Conservation (phyloP, 1,284 basidiomycete genomes). For the Calocybe gambosa region DNA sequence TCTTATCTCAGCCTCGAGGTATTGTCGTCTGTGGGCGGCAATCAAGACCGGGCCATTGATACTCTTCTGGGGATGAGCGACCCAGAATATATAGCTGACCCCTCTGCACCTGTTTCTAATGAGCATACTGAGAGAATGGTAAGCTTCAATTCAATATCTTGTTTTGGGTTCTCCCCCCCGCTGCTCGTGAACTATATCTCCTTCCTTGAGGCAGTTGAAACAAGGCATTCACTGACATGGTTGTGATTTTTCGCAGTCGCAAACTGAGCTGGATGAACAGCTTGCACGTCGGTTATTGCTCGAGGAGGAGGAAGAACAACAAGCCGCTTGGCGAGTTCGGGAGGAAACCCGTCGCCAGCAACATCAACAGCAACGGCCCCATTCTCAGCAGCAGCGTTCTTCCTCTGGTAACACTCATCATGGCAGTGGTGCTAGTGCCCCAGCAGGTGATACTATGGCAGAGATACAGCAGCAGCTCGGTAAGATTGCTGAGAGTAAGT, state of each 20-base stretch:
- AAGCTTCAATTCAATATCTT: no score
- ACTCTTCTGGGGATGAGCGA: constrained; percentile 75
- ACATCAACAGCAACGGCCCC: constrained; percentile 12
- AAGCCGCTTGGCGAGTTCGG: constrained; percentile 28
- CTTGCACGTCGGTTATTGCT: constrained; percentile 63
- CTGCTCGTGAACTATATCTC: no score
- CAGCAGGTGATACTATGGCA: constrained; percentile 43
- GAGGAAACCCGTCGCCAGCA: constrained; percentile 20
- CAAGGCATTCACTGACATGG: no score
- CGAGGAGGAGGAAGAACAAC: constrained; percentile 51
- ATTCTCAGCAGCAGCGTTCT: not conserved
- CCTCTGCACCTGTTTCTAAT: constrained; percentile 4
- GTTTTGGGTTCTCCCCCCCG: constrained; percentile 5
- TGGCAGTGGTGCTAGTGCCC: not conserved
- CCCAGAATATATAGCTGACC: constrained; percentile 50
- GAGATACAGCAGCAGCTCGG: constrained; percentile 69
- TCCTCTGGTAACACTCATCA: not conserved
- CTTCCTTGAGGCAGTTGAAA: no score
- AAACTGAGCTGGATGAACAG: constrained; percentile 69
- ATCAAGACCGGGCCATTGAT: constrained; percentile 70
- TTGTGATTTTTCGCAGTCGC: constrained; percentile 31
- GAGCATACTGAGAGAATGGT: not conserved
- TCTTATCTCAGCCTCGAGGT: not conserved
- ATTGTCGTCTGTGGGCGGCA: constrained; percentile 42
- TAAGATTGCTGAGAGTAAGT: constrained; percentile 69